Evolutionary conservation across 768 basidiomycete genomes (phyloP), one percentile per base, ranked within the genome.

Genomic region (Boletus barrowsii): DNA sequence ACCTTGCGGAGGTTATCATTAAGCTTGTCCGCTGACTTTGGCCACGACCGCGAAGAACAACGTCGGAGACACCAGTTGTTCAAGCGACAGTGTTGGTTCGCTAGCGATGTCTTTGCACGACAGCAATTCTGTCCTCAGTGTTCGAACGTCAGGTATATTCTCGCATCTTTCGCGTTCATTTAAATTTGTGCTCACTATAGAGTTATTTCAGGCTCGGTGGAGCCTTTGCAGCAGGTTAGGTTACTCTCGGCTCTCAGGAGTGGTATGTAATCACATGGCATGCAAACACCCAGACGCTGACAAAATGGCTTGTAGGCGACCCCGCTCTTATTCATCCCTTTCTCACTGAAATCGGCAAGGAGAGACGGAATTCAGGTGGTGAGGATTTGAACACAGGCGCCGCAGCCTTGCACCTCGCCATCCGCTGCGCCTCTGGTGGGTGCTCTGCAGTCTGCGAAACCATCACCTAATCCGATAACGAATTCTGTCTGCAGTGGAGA

Each of bases 251-350:
- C 86, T 13, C 74, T 87, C 26, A 77, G 84, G 13, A 83, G 74
- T 60, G 86, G 84, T 82, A 51, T 49, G 79, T 62, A 36, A n/a
- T 37, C 5, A 37, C 36, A 32, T 50, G 39, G 14, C 24, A 20
- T 30, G 15, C 36, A 39, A 20, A 30, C 17, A 22, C 10, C 9
- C 24, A 14, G 29, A 37, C 17, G 30, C 47, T 56, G 35, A 46
- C 43, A 14, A 24, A 45, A 47, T 26, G 10, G 20, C 18, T 14
- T 7, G 3, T 54, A 90, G 90, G 90, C 30, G 88, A 93, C 60
- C 86, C 88, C 0, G 80, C 87, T 7, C 75, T 81, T 13, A 88
- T 93, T n/a, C 88, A 89, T 59, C 87, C 89, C 1, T 88, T 91
- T 62, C 76, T 93, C n/a, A 63, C 83, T 1, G 88, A 90, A 66